Percentiles rank a stretch among this genome's conserved stretches.
Evolutionary conservation across 2,329 filamentous ascomycete species (phyloP).

Genomic region (Colletotrichum endophyticum): DNA sequence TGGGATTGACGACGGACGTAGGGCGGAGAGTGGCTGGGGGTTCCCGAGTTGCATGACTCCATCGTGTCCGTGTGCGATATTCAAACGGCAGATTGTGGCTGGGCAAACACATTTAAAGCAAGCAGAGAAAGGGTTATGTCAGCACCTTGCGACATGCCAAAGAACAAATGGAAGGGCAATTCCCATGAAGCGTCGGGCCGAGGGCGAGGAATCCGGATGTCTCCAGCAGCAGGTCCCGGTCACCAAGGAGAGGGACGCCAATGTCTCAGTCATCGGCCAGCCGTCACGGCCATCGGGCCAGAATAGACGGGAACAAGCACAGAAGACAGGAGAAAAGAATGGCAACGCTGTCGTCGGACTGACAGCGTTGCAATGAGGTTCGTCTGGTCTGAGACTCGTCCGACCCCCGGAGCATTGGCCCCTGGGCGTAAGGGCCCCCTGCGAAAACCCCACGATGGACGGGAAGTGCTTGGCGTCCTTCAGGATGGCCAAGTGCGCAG

Average conservation of each 20-base stretch:
- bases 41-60: not conserved
- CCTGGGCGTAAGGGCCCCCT: not conserved
- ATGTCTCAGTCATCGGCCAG: not conserved
- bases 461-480: not conserved
- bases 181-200: not conserved
- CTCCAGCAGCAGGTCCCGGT: not conserved
- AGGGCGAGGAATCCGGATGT: not conserved
- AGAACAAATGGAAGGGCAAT: not conserved
- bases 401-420: not conserved
- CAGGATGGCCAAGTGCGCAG: not conserved
- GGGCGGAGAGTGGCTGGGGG: not conserved
- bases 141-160: not conserved
- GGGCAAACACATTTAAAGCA: not conserved
- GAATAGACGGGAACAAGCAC: not conserved
- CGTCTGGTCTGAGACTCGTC: constrained; percentile 20
- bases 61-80: not conserved
- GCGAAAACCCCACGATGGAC: constrained; percentile 4
- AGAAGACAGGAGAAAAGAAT: not conserved
- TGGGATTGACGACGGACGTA: not conserved
- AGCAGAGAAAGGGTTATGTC: not conserved
- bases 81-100: not conserved
- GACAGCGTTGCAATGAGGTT: not conserved
- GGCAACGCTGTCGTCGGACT: not conserved
- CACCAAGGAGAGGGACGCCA: not conserved
- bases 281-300: not conserved